Conservation (phyloP, 1,139 yeast genomes). For the Yamadazyma trypodendri region DNA sequence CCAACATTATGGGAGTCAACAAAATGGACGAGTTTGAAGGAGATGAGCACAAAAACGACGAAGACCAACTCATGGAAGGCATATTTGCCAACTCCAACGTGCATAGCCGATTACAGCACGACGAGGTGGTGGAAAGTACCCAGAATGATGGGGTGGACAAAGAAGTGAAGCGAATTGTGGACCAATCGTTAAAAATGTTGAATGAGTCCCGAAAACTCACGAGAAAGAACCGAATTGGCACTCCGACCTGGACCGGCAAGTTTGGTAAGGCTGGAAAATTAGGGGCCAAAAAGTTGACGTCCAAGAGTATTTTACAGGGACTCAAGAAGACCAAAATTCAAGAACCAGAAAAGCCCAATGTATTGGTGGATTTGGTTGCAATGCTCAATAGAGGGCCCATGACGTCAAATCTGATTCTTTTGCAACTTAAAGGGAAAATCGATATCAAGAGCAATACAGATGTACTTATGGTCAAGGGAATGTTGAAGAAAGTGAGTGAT, state of each 20-base stretch:
- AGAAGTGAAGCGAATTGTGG: slow-evolving; percentile 79
- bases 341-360: slow-evolving; percentile 27
- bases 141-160: slow-evolving; percentile 54
- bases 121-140: slow-evolving; percentile 63
- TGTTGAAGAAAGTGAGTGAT: slow-evolving; percentile 64
- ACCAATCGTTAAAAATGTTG: slow-evolving; percentile 72
- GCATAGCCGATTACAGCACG: slow-evolving; percentile 77
- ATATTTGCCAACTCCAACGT: slow-evolving; percentile 72
- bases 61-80: slow-evolving; percentile 68
- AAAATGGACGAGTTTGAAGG: slow-evolving; percentile 46
- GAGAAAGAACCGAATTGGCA: slow-evolving; percentile 65
- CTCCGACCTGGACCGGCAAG: slow-evolving; percentile 96
- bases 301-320: slow-evolving; percentile 33
- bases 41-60: slow-evolving; percentile 34
- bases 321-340: slow-evolving; percentile 20
- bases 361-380: slow-evolving; percentile 33
- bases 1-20: slow-evolving; percentile 54
- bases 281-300: slow-evolving; percentile 15
- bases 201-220: slow-evolving; percentile 66
- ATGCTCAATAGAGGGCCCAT: slow-evolving; percentile 23
- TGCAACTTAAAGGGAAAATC: slow-evolving; percentile 35
- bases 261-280: slow-evolving; percentile 65
- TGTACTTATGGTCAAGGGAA: slow-evolving; percentile 61
- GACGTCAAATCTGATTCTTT: slow-evolving; percentile 58
- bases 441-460: slow-evolving; percentile 53